phyloP scores from a whole-genome alignment of 2,329 filamentous ascomycete species.

The Penicillium sp. region DNA sequence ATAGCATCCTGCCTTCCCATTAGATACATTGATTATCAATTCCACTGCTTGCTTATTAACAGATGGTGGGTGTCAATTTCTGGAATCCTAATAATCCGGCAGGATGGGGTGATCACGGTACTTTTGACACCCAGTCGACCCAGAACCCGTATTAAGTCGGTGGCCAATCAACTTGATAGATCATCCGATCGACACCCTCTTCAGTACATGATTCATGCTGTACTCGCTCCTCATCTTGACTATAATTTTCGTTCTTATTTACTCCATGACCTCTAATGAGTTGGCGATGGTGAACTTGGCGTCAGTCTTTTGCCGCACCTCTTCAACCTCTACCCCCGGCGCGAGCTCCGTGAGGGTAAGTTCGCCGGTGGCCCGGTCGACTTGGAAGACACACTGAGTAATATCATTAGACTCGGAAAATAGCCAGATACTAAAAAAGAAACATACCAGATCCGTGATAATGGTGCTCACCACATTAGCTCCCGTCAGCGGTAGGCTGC shows the following conservation, averaged over 20 bases:
- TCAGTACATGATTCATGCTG: no score
- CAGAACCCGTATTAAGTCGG: no score
- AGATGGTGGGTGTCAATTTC: no score
- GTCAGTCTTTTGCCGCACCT: conserved; percentile 71
- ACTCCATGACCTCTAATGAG: conserved; percentile 58
- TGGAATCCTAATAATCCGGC: no score
- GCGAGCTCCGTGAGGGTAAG: conserved; percentile 67
- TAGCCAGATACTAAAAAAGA: not conserved
- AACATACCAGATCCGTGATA: conserved; percentile 72
- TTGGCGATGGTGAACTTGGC: conserved; percentile 68
- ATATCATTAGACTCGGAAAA: not conserved
- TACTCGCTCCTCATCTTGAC: no score
- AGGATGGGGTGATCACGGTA: no score
- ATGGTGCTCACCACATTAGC: conserved; percentile 71
- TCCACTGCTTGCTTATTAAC: no score
- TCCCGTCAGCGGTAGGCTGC: conserved; percentile 68
- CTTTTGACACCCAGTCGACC: no score
- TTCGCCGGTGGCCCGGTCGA: conserved; percentile 63
- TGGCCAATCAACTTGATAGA: no score
- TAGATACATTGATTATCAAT: no score
- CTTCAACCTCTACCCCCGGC: conserved; percentile 69
- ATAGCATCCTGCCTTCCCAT: no score
- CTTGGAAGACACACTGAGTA: conserved; percentile 72
- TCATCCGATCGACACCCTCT: no score
- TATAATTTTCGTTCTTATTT: conserved; percentile 13